These are phyloP conservation scores for Brassica rapa DNA, from an alignment of 345 rosid genomes.

Conservation along the genomic window DNA sequence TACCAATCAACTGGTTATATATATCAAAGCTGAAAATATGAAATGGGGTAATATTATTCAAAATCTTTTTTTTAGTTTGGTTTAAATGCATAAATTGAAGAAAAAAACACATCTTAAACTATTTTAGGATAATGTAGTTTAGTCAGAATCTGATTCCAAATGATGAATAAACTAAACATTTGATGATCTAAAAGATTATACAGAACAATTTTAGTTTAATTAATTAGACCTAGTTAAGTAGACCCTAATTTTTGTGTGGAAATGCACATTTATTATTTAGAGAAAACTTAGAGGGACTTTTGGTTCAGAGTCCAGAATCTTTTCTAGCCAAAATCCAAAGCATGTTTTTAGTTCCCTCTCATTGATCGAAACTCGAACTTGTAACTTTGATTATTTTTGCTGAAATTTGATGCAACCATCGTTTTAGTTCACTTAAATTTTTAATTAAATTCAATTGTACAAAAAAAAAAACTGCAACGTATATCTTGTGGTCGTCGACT, in stretches of 20 bases:
- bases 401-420: too few species aligned
- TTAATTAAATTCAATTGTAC: background rate
- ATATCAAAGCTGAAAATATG: background rate
- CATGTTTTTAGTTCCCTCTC: background rate
- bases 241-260: background rate
- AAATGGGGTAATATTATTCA: background rate
- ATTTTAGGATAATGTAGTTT: background rate
- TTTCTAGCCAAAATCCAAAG: background rate
- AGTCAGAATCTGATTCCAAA: background rate
- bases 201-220: background rate
- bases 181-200: background rate
- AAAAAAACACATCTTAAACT: too few species aligned
- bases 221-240: too few species aligned
- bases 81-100: too few species aligned
- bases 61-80: too few species aligned
- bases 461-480: background rate
- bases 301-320: background rate
- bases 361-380: background rate
- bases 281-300: background rate
- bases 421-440: background rate
- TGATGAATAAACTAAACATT: slow-evolving; percentile 6
- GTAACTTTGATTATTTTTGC: background rate
- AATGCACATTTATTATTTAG: background rate
- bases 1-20: background rate
- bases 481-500: slow-evolving; percentile 13